Base-by-base conservation (phyloP, 495 filamentous ascomycete species). In the Cladorrhinum samala region DNA sequence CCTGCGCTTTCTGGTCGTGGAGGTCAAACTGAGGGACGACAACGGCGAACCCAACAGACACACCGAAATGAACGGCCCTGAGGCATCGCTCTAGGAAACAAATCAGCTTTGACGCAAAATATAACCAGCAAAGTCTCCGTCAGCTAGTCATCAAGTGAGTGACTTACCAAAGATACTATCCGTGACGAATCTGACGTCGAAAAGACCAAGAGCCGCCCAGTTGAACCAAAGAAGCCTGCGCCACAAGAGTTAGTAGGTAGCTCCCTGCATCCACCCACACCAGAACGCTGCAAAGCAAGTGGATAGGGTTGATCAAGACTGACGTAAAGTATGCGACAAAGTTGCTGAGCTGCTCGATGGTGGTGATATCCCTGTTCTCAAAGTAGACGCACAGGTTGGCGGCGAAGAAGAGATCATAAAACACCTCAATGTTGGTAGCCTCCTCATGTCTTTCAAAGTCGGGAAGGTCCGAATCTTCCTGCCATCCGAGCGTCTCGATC, bases 381-480 rank as follows among this genome's bases (percentile, higher is more conserved):
- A 78, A 78, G 57, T 86, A 85, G 9, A 80, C 83, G n/a, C 77
- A 78, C 16, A 86, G 64, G 58, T 85, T 86, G 42, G 83, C 82
- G 17, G 85, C 83, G 56, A 87, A 83, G 67, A 85, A 87, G 4
- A 87, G 68, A 61, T 87, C 83, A 58, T 79, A 85, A 67, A 87
- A 87, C n/a, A 86, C 68, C 56, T 86, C 43, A 16, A 46, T 46
- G 17, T 46, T 46, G 2, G 43, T 46, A 14, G 43, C 43, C 21
- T 46, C 43, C 2, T 21, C 43, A 16, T 46, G 43, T 24, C 21
- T 46, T 20, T 46, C 43, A 46, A 46, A 46, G 11, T 46, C 43
- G 0, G 43, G 43, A 5, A n/a, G 19, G 8, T 46, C 43, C 8
- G 21, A 7, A 24, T 25, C 43, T 3, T 6, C 18, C 19, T 27